Evolutionary conservation across 441 rosid species (phyloP).

Genomic region (Erysimum cheiri): DNA sequence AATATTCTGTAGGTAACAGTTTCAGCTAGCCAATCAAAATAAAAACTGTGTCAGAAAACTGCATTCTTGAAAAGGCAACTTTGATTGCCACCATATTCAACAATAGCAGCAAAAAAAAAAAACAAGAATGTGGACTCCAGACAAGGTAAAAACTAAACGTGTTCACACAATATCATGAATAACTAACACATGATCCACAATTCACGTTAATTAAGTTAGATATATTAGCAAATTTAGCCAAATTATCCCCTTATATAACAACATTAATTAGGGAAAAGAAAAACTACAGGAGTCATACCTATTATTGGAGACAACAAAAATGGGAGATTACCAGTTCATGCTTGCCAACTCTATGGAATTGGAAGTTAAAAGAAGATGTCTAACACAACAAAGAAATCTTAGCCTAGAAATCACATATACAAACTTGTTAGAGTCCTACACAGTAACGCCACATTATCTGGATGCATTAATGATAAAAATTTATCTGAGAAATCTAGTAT

Average conservation of each 20-base stretch:
- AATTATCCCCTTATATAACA: not conserved
- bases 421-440: constrained; percentile 18
- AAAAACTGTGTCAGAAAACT: constrained; percentile 39
- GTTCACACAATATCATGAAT: constrained; percentile 10
- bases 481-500: not conserved
- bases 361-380: constrained; percentile 17
- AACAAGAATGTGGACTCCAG: not conserved
- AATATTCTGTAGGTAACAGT: constrained; percentile 97
- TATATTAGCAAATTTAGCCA: not conserved
- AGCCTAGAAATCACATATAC: constrained; percentile 12
- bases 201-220: not conserved
- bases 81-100: not conserved
- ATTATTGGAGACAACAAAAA: not conserved
- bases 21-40: constrained; percentile 76
- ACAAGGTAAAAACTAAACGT: not conserved
- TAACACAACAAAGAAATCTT: constrained; percentile 10
- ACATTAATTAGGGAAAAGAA: not conserved
- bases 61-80: constrained; percentile 7
- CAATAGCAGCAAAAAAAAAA: constrained; percentile 4
- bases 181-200: not conserved
- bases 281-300: too few relatives aligned
- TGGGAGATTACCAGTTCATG: not conserved
- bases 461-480: not conserved
- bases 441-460: not conserved
- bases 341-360: constrained; percentile 1